Base-by-base conservation (phyloP, 2,329 filamentous ascomycete species). In the Metarhizium humberi region DNA sequence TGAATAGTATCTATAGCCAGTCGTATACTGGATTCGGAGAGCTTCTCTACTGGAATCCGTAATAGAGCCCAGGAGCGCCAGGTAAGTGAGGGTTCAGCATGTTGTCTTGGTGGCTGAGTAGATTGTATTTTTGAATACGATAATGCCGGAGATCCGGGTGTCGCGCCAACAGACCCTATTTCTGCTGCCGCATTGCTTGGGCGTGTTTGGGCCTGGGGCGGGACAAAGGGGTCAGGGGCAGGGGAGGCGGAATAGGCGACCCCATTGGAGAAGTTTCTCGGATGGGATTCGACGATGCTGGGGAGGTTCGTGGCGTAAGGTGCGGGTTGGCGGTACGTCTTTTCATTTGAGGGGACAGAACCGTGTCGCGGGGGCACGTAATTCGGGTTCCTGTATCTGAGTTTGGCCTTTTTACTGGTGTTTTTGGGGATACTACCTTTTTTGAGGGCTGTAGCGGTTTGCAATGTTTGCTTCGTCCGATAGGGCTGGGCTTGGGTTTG, bases 21-120 rank as follows among this genome's bases (percentile, higher is more conserved):
- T 36, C 54, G 54, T 50, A 53, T 46, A 14, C 14, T 30, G 5
- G 54, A 53, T 25, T 56, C 54, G 3, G 54, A 43, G 36, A 52
- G 5, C 5, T 6, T 30, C 45, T 29, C 25, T 4, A 48, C 10
- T 48, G n/a, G 10, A 4, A 29, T 14, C 1, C 10, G 3, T 20
- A 14, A n/a, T 13, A 38, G 43, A 34, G 42, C n/a, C 16, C 16
- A 13, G 51, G 29, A 18, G 43, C 30, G 3, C n/a, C 6, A 34
- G 16, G 6, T 40, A 18, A 10, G 14, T n/a, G 34, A 25, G 7
- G 40, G 38, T 40, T 10, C 18, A 18, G 13, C 45, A 8, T 10
- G 25, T 29, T 18, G 25, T 29, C 43, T 51, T 6, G 25, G 25
- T 14, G 18, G 3, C 20, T 20, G 20, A 30, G 45, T 6, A n/a